A percentile compares a stretch with the other conserved stretches of the same genome.
phyloP scores from a whole-genome alignment of 2,329 filamentous ascomycete species.

The Daldinia sp. region DNA sequence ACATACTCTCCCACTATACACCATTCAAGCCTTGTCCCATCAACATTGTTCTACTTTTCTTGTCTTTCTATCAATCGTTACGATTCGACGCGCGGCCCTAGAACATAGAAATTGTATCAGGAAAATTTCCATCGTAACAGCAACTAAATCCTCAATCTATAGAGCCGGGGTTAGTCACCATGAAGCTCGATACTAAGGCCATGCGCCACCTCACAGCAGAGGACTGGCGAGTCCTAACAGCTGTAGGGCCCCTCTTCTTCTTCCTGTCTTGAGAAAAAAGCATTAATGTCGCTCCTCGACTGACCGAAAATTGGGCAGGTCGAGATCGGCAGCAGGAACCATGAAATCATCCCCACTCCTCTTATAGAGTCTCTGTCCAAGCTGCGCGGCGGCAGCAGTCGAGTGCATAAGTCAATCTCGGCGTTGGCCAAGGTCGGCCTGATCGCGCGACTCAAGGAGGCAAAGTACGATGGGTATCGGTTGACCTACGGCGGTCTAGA shows the following conservation, averaged over 20 bases:
- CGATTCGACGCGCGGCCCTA: neutral
- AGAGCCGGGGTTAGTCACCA: slow-evolving; percentile 51
- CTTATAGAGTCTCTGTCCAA: slow-evolving; percentile 86
- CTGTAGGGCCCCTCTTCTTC: slow-evolving; percentile 64
- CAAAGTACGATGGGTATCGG: slow-evolving; percentile 96
- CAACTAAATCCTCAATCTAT: neutral
- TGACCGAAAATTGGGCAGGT: slow-evolving; percentile 64
- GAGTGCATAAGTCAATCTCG: slow-evolving; percentile 87
- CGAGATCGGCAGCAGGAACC: slow-evolving; percentile 93
- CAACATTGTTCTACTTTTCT: neutral
- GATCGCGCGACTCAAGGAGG: slow-evolving; percentile 92
- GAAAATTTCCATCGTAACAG: neutral
- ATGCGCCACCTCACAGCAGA: slow-evolving; percentile 91
- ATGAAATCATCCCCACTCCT: slow-evolving; percentile 93
- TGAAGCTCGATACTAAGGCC: slow-evolving; percentile 95
- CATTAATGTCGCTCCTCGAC: slow-evolving; percentile 20
- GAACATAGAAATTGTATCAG: neutral
- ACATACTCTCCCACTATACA: too few relatives aligned
- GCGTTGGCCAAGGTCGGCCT: slow-evolving; percentile 89
- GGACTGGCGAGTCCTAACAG: slow-evolving; percentile 94
- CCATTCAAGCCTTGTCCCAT: too few relatives aligned
- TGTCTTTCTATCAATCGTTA: neutral
- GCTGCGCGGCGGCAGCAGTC: slow-evolving; percentile 77
- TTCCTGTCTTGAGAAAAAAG: slow-evolving; percentile 42
- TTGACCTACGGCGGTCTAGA: slow-evolving; percentile 96